Evolutionary conservation across 306 rosid species (phyloP).

Genomic region (Dryas alaskensis): DNA sequence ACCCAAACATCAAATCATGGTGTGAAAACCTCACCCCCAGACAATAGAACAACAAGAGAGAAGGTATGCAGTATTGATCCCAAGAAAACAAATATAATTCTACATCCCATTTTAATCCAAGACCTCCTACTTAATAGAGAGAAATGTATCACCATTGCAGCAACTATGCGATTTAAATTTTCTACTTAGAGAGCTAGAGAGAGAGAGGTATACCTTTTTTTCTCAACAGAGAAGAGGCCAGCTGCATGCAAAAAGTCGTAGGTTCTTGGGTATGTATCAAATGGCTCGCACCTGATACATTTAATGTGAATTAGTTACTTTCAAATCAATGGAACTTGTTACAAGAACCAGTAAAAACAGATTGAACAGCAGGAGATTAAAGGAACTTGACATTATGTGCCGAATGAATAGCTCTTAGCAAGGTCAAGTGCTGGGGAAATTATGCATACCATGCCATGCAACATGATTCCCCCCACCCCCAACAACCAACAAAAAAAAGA

Average conservation of each 20-base stretch:
- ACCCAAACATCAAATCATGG: too few relatives aligned
- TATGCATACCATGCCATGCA: too few relatives aligned
- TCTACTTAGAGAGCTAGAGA: background rate
- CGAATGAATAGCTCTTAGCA: background rate
- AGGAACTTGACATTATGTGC: background rate
- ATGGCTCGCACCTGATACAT: conserved; percentile 81
- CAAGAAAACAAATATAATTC: background rate
- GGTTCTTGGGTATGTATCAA: conserved; percentile 96
- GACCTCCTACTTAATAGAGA: background rate
- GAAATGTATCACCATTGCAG: background rate
- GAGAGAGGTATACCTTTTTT: conserved; percentile 60
- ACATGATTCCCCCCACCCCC: too few relatives aligned
- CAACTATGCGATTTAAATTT: background rate
- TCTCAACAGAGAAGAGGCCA: conserved; percentile 69
- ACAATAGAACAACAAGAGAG: background rate
- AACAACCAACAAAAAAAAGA: too few relatives aligned
- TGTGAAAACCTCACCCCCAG: background rate
- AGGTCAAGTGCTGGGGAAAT: too few relatives aligned
- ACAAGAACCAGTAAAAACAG: background rate
- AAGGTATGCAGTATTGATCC: background rate
- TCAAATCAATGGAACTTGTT: background rate
- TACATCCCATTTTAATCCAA: background rate
- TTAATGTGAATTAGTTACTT: conserved; percentile 11
- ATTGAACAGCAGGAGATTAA: background rate
- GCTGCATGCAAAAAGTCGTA: conserved; percentile 91